These are phyloP conservation scores for Cladosporium sp. DNA, from an alignment of 2,329 filamentous ascomycete species.

Conservation along the genomic window DNA sequence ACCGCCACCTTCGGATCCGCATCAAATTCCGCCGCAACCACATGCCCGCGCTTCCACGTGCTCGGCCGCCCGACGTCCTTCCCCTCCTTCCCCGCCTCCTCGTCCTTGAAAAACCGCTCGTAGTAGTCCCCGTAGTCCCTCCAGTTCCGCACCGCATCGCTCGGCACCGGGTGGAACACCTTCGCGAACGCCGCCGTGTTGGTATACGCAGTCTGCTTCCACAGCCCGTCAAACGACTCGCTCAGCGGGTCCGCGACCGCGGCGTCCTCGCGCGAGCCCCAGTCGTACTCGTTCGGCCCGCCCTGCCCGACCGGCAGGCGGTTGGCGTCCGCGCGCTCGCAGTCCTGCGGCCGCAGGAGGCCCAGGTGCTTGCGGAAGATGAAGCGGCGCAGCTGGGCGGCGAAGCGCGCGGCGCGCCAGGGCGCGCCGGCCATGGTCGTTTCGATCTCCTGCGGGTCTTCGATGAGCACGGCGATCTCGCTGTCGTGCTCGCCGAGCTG, in stretches of 20 bases:
- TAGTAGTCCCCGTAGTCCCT: constrained; percentile 69
- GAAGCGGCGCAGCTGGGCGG: constrained; percentile 72
- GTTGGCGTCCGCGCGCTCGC: constrained; percentile 54
- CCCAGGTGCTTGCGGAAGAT: constrained; percentile 91
- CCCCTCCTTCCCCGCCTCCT: constrained; percentile 38
- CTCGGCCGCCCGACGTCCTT: constrained; percentile 41
- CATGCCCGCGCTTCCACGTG: constrained; percentile 77
- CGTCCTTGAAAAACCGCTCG: constrained; percentile 52
- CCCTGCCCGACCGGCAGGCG: constrained; percentile 52
- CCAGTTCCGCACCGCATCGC: constrained; percentile 64
- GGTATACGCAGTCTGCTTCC: constrained; percentile 63
- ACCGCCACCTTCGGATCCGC: constrained; percentile 35
- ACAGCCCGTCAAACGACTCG: constrained; percentile 62
- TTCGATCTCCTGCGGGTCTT: constrained; percentile 65
- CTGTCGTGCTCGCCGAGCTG: constrained; percentile 80
- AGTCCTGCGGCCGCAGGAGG: constrained; percentile 66
- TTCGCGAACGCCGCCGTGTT: constrained; percentile 78
- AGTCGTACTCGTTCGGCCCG: constrained; percentile 46
- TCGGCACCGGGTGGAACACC: constrained; percentile 74
- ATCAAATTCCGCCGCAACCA: constrained; percentile 54
- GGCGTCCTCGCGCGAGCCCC: constrained; percentile 39
- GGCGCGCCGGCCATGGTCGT: constrained; percentile 67
- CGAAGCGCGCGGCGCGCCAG: constrained; percentile 68
- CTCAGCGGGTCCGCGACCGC: constrained; percentile 69
- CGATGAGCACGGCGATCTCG: constrained; percentile 83